Conservation (phyloP, 345 rosid species). For the Brassica carinata region DNA sequence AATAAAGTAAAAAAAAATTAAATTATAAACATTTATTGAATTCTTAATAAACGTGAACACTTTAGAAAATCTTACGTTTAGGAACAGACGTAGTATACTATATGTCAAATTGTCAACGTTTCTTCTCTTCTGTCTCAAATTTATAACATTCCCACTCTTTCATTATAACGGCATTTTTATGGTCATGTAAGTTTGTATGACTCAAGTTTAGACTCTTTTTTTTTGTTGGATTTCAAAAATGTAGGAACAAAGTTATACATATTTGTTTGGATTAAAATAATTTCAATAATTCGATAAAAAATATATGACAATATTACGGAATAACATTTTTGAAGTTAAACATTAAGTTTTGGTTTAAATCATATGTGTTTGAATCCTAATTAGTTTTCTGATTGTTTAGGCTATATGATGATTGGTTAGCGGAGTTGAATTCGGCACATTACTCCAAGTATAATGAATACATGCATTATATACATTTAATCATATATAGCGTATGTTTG, state of each 20-base stretch:
- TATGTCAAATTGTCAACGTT: slow-evolving; percentile 24
- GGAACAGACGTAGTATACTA: no score
- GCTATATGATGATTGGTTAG: neutral
- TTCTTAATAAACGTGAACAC: no score
- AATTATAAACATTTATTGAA: no score
- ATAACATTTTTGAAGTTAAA: neutral
- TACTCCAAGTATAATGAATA: neutral
- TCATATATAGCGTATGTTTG: neutral
- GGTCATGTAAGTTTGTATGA: neutral
- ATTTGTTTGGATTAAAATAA: neutral
- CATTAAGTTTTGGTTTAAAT: neutral
- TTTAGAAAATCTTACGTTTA: no score
- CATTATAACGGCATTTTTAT: neutral
- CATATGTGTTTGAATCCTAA: neutral
- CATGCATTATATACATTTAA: neutral
- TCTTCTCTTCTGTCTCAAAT: slow-evolving; percentile 2
- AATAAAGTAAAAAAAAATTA: no score
- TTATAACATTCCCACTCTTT: neutral
- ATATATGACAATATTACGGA: neutral
- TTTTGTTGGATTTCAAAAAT: neutral
- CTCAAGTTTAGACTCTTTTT: neutral
- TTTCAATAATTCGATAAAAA: neutral
- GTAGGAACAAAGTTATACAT: neutral
- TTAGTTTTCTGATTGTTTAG: neutral
- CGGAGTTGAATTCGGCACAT: neutral